phyloP scores from a whole-genome alignment of 805 yeast genomes.

The Clavispora vitiphila region DNA sequence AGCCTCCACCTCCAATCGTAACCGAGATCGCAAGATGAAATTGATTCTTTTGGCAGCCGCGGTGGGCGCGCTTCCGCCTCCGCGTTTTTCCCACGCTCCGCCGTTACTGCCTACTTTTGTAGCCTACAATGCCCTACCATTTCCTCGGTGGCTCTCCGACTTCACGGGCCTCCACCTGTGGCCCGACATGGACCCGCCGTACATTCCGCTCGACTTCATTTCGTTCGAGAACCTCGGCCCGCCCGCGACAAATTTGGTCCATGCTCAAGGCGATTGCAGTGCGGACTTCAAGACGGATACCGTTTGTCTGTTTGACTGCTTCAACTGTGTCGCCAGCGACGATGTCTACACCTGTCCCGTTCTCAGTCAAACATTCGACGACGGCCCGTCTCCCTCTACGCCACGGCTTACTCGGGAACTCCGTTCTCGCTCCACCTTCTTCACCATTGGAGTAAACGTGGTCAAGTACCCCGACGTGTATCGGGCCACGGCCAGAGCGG shows the following conservation, averaged over 20 bases:
- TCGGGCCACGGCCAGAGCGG: conserved; percentile 46
- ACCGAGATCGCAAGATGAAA: background rate
- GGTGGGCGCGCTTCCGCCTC: background rate
- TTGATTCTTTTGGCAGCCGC: background rate
- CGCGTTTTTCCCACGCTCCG: background rate
- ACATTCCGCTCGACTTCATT: conserved; percentile 72
- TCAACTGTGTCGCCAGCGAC: conserved; percentile 67
- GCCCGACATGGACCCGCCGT: conserved; percentile 90
- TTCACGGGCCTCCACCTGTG: conserved; percentile 71
- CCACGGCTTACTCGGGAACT: conserved; percentile 52
- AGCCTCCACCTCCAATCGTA: background rate
- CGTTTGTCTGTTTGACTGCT: conserved; percentile 81
- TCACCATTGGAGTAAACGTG: conserved; percentile 78
- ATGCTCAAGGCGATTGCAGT: conserved; percentile 58
- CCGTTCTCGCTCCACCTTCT: conserved; percentile 61
- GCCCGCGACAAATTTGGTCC: conserved; percentile 30
- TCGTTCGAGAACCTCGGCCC: conserved; percentile 49
- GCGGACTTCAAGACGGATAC: conserved; percentile 36
- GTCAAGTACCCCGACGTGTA: conserved; percentile 75
- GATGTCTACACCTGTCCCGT: conserved; percentile 72
- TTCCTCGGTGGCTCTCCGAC: conserved; percentile 76
- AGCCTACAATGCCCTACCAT: conserved; percentile 31
- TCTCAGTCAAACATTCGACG: conserved; percentile 88
- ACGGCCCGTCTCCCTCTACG: conserved; percentile 84
- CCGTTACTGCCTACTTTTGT: conserved; percentile 6